Base-by-base conservation (phyloP, 2,329 filamentous ascomycete genomes). In the Microcyclospora pomicola region DNA sequence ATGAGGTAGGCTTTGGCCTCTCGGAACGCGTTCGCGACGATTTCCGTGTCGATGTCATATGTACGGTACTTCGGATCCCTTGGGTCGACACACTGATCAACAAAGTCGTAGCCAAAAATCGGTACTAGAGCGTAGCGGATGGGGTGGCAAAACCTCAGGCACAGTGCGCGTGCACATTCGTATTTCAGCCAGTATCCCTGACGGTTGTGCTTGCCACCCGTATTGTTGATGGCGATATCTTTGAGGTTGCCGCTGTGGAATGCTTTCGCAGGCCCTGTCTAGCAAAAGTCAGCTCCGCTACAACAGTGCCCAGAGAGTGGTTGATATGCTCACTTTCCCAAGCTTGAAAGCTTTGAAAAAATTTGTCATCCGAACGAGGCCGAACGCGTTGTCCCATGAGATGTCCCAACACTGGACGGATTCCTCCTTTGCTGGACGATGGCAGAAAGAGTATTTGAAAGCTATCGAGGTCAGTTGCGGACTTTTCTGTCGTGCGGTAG, bases 181-280 rank as follows among this genome's bases (percentile, higher is more conserved):
- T 79, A 96, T 2, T 88, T 88, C 73, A 96, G 85, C 91, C 91
- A 98, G 61, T 96, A 98, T 27, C 91, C 87, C 76, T 98, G 91
- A 37, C 87, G 88, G 43, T 76, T 76, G 40, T 96, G 77, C 24
- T 86, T 79, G 6, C 91, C 91, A 16, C 91, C 91, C 1, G 91
- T 98, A 56, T 96, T 93, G 59, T 85, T 94, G 58, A 93, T 82
- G 19, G 82, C 85, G 43, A 96, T 82, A n/a, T 91, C 80, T 47
- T 80, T 77, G 27, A 98, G 73, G 5, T 88, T 87, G 50, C 94
- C 96, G 38, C 59, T 40, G 27, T 48, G 53, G 16, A 62, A 64
- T 64, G 91, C 85, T 60, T 88, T 92, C 6, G 80, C 83, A 1
- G 88, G 87, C 14, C 80, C 81, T 1, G 88, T 95, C 88, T 95